Evolutionary conservation across 495 filamentous ascomycete genomes (phyloP), one percentile per base, ranked within the genome.

Genomic region (Neohortaea acidophila): DNA sequence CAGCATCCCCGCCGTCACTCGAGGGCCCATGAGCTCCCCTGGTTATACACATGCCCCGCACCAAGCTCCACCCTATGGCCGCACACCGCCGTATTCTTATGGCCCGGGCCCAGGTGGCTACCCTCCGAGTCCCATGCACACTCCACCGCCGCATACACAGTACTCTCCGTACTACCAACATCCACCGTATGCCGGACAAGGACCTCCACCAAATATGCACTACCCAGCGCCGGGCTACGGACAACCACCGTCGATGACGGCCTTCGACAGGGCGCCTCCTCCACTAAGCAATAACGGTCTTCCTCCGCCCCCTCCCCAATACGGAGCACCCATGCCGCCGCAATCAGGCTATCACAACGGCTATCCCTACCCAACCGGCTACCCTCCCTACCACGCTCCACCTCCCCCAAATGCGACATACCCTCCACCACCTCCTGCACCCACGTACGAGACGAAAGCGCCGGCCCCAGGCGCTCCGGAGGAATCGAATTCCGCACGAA

Each of bases 1-100:
- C 45, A 78, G 70, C 36, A 68, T 80, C 33, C 68, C 76, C 23
- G 62, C 75, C 10, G 73, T 77, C 2, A 76, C 75, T 15, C 66
- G 73, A 20, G 65, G 68, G 1, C 73, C 75, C 1, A 77, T 79
- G 73, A 52, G 55, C 18, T 69, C 66, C 25, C 65, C 70, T 6
- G 57, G 63, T 0, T 76, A 70, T 45, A 52, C 64, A 4, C 64
- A 68, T 12, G 56, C 65, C 24, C 63, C 70, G 14, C 66, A 70
- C 18, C 63, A 59, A 46, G 63, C 74, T 21, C 45, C 48, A 11
- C 56, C 51, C 33, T 55, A 56, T 33, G 20, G 20, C 23, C 48
- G 47, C 25, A 13, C 66, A 54, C 55, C 68, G 42, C 61, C 66
- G 21, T 56, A 61, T 31, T 48, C 50, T 24, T 55, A 68, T 23